A percentile compares a stretch with the other conserved stretches of the same genome.
These are phyloP conservation scores for Fusarium sp. DNA, from an alignment of 2,329 filamentous ascomycete species.

Conservation along the genomic window DNA sequence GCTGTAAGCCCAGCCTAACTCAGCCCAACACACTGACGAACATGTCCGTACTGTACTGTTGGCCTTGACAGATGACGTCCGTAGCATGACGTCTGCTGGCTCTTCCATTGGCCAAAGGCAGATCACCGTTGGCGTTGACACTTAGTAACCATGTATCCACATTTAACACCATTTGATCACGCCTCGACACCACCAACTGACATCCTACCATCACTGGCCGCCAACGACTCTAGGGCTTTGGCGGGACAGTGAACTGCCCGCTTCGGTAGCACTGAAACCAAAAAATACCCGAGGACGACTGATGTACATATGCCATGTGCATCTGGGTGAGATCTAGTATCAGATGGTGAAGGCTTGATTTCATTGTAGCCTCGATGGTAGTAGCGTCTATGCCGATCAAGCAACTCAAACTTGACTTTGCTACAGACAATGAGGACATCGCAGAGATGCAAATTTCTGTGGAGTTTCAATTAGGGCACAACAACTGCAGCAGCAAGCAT, in stretches of 20 bases:
- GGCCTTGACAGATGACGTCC: slow-evolving; percentile 40
- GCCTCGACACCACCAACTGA: slow-evolving; percentile 40
- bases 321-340: neutral
- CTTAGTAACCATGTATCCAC: slow-evolving; percentile 42
- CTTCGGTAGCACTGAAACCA: slow-evolving; percentile 22
- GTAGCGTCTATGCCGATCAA: neutral
- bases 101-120: slow-evolving; percentile 31
- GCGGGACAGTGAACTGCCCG: slow-evolving; percentile 20
- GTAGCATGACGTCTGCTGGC: slow-evolving; percentile 39
- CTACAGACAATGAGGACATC: neutral
- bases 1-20: slow-evolving; percentile 6
- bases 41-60: slow-evolving; percentile 15
- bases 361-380: neutral
- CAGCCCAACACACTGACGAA: slow-evolving; percentile 30
- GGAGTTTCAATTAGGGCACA: slow-evolving; percentile 48
- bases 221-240: slow-evolving; percentile 29
- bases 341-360: neutral
- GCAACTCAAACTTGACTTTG: neutral
- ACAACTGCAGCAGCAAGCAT: slow-evolving; percentile 31
- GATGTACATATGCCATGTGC: slow-evolving; percentile 8
- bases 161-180: slow-evolving; percentile 29
- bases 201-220: slow-evolving; percentile 26
- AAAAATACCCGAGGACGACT: slow-evolving; percentile 18
- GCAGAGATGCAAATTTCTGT: slow-evolving; percentile 28
- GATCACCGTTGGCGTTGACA: slow-evolving; percentile 40